phyloP scores from a whole-genome alignment of 164 flowering plant genomes.

The Aristolochia contorta region DNA sequence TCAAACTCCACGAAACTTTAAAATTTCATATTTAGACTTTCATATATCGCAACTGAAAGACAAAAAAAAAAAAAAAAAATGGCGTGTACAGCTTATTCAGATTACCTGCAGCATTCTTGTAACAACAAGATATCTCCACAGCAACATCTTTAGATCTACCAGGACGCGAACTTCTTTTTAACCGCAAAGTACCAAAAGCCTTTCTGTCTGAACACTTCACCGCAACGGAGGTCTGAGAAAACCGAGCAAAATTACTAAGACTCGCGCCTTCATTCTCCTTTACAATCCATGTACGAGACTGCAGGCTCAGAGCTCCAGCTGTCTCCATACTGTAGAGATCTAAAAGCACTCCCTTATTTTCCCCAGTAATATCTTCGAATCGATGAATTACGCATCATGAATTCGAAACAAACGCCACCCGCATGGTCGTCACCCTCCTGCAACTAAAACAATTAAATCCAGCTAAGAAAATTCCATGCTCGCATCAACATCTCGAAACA shows the following conservation, averaged over 20 bases:
- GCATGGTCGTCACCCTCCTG: no score
- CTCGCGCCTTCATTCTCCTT: slow-evolving; percentile 19
- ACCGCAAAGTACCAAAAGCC: slow-evolving; percentile 13
- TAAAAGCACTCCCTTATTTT: background rate
- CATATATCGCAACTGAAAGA: background rate
- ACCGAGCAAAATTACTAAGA: slow-evolving; percentile 17
- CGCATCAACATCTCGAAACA: no score
- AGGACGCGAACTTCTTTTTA: slow-evolving; percentile 7
- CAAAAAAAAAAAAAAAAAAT: background rate
- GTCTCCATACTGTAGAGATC: slow-evolving; percentile 29
- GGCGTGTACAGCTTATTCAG: background rate
- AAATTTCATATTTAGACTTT: background rate
- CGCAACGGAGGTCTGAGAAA: slow-evolving; percentile 11
- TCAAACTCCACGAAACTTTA: no score
- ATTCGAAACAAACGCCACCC: no score
- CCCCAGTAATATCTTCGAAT: no score
- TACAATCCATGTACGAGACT: slow-evolving; percentile 20
- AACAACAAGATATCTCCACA: slow-evolving; percentile 37
- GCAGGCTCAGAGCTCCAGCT: slow-evolving; percentile 20
- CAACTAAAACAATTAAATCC: no score
- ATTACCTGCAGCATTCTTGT: slow-evolving; percentile 44
- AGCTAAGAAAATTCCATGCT: no score
- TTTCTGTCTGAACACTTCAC: slow-evolving; percentile 13
- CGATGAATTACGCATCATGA: no score
- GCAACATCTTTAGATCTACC: slow-evolving; percentile 9